phyloP scores from a whole-genome alignment of 1,284 basidiomycete genomes.

The Melanopsichium pennsylvanicum region DNA sequence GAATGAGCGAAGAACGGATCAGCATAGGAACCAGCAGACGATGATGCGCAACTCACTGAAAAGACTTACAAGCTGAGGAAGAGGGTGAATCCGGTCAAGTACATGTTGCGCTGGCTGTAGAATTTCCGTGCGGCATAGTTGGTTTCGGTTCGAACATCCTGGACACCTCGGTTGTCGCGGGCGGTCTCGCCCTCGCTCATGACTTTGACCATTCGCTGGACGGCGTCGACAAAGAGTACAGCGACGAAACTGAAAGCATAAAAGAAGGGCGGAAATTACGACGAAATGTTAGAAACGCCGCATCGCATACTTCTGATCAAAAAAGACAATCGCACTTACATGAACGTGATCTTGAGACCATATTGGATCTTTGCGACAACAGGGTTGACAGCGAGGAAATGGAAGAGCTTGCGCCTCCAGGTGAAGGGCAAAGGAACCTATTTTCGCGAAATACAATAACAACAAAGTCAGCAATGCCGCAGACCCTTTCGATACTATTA shows the following conservation, averaged over 20 bases:
- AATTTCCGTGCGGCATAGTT: constrained; percentile 86
- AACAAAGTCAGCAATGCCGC: too few relatives aligned
- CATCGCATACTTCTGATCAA: background rate
- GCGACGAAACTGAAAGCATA: constrained; percentile 76
- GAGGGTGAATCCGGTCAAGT: constrained; percentile 80
- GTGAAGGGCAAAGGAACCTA: constrained; percentile 76
- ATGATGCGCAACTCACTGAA: too few relatives aligned
- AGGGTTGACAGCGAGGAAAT: constrained; percentile 72
- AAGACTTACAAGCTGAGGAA: constrained; percentile 72
- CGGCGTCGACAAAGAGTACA: constrained; percentile 82
- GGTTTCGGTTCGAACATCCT: constrained; percentile 80
- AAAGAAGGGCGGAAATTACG: background rate
- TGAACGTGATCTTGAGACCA: constrained; percentile 89
- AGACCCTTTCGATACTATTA: too few relatives aligned
- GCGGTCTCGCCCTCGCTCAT: constrained; percentile 78
- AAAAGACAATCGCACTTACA: constrained; percentile 70
- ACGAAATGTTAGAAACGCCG: background rate
- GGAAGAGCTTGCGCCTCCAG: constrained; percentile 77
- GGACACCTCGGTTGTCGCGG: constrained; percentile 72
- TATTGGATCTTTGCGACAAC: constrained; percentile 70
- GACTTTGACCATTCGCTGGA: constrained; percentile 90
- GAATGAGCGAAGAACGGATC: too few relatives aligned
- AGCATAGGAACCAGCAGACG: too few relatives aligned
- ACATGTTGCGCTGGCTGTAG: constrained; percentile 78
- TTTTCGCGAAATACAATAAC: too few relatives aligned